Percentiles rank a stretch among this genome's conserved stretches.
Conservation (phyloP, 495 filamentous ascomycete genomes). For the Umbilicaria muhlenbergii region DNA sequence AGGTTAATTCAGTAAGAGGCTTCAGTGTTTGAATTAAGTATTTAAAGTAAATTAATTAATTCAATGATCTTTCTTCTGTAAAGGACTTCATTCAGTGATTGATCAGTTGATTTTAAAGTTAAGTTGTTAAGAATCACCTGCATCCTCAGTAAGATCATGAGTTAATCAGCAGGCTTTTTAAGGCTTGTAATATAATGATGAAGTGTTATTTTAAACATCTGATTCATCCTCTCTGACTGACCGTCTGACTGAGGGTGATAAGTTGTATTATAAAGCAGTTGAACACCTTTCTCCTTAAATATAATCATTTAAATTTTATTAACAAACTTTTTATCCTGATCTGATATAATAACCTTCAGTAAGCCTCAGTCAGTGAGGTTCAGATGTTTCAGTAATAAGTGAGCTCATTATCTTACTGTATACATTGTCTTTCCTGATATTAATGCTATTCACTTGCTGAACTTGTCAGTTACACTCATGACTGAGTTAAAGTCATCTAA, state of each 20-base stretch:
- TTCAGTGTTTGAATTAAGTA: too few species aligned
- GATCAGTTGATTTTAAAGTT: not conserved
- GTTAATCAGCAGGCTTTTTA: too few species aligned
- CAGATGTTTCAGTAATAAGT: not conserved
- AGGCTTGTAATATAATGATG: too few species aligned
- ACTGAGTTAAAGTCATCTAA: not conserved
- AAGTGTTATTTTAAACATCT: slow-evolving; percentile 1
- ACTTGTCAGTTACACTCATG: slow-evolving; percentile 5
- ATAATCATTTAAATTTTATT: not conserved
- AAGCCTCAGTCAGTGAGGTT: too few species aligned
- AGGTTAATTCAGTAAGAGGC: not conserved
- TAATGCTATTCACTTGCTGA: not conserved
- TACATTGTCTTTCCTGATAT: slow-evolving; percentile 1
- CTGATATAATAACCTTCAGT: not conserved
- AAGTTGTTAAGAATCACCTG: not conserved
- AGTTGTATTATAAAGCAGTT: not conserved
- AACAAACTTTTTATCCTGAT: not conserved
- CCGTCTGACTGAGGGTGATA: slow-evolving; percentile 7
- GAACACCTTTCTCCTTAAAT: not conserved
- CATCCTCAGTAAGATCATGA: too few species aligned
- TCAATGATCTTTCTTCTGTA: not conserved
- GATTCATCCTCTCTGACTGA: too few species aligned
- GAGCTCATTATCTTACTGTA: not conserved
- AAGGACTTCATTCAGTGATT: not conserved
- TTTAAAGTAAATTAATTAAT: not conserved